Evolutionary conservation across 208 protist genomes (phyloP).

Genomic region (Tritrichomonas foetus): DNA sequence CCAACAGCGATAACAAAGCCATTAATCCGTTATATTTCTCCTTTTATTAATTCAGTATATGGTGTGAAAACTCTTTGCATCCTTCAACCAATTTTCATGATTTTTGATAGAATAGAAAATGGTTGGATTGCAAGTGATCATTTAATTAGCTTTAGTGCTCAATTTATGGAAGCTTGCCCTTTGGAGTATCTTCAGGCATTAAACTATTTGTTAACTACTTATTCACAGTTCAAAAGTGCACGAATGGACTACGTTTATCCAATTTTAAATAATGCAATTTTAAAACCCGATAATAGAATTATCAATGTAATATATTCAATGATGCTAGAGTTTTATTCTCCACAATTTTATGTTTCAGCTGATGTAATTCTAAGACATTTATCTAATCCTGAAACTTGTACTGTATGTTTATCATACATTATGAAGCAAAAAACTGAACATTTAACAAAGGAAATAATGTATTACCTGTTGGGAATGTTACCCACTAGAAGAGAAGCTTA

Average conservation of each 20-base stretch:
- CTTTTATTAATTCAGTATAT: background rate
- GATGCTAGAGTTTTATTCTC: background rate
- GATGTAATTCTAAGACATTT: background rate
- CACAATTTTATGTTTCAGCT: background rate
- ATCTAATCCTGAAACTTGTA: background rate
- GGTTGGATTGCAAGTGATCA: slow-evolving; percentile 1
- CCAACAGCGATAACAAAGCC: background rate
- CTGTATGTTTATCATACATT: background rate
- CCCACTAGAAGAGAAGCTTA: background rate
- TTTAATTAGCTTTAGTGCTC: background rate
- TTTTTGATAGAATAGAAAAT: background rate
- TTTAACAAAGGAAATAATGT: background rate
- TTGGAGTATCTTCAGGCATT: background rate
- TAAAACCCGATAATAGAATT: background rate
- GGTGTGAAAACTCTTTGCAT: background rate
- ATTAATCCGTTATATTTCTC: background rate
- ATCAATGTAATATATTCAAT: background rate
- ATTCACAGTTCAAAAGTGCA: background rate
- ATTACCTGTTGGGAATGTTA: background rate
- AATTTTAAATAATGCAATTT: background rate
- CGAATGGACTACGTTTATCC: background rate
- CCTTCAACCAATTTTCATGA: background rate
- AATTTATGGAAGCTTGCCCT: background rate
- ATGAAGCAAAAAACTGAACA: background rate
- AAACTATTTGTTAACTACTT: background rate